Base-by-base conservation (phyloP, 164 flowering plant genomes). In the Amborella trichopoda region DNA sequence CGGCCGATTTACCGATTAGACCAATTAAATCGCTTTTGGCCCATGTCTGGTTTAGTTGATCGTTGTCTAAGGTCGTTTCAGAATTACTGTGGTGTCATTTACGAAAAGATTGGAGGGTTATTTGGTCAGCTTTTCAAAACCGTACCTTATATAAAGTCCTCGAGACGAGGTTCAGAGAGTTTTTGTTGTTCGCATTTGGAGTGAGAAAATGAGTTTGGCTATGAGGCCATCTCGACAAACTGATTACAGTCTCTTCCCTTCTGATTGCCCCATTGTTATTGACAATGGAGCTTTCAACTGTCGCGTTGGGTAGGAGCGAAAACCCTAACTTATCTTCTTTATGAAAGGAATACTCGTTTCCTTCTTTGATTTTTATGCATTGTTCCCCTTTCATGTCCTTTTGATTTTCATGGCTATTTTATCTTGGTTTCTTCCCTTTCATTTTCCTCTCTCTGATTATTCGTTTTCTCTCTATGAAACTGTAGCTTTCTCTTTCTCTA, bases 261-360 rank as follows among this genome's bases (percentile, higher is more conserved):
- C 59, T 6, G 21, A 24, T 22, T 33, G 46, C 28, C 62, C 66
- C 5, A 57, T 66, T 40, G 70, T 66, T 13, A 66, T 66, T 37
- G 70, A 66, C 43, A 61, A 66, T 49, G 70, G 70, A 17, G 66
- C 28, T 21, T 66, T 54, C 33, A 50, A 22, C 46, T 66, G 61
- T 28, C 56, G 70, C 39, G 58, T 63, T 13, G 67, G 67, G 67
- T 63, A 53, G 25, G 3, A 25, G 2, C 1, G 20, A 44, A 48
- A 34, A n/a, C 58, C 28, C 49, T 16, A 30, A 20, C 20, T 23
- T 22, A 26, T 19, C 5, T n/a, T n/a, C n/a, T n/a, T n/a, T n/a
- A n/a, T n/a, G n/a, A n/a, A n/a, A n/a, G n/a, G n/a, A n/a, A n/a
- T n/a, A n/a, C n/a, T n/a, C n/a, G n/a, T n/a, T n/a, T n/a, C n/a